Conservation (phyloP, 2,329 filamentous ascomycete species). For the Botryotinia narcissicola region DNA sequence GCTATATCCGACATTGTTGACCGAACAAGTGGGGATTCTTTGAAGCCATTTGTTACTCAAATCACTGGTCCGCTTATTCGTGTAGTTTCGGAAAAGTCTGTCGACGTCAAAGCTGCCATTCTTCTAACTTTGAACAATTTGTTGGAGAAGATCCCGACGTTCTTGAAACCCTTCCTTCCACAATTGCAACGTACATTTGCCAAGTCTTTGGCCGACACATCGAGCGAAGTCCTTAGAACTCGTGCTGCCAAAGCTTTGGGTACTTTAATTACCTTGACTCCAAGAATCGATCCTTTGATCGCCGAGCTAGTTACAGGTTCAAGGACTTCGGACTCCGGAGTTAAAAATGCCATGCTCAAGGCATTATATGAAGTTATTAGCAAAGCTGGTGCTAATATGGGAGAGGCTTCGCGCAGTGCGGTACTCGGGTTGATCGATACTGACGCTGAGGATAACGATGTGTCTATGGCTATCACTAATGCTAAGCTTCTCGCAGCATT, state of each 20-base stretch:
- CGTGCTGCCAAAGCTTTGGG: slow-evolving; percentile 92
- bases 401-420: slow-evolving; percentile 80
- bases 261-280: slow-evolving; percentile 92
- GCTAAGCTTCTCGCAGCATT: slow-evolving; percentile 86
- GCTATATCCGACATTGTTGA: slow-evolving; percentile 96
- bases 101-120: slow-evolving; percentile 94
- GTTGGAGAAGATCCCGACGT: slow-evolving; percentile 91
- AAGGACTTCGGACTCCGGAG: slow-evolving; percentile 82
- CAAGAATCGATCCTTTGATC: slow-evolving; percentile 91
- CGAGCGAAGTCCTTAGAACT: slow-evolving; percentile 81
- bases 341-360: slow-evolving; percentile 94
- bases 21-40: slow-evolving; percentile 78
- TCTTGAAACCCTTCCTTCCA: slow-evolving; percentile 93
- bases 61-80: slow-evolving; percentile 97
- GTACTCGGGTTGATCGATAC: slow-evolving; percentile 86
- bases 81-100: slow-evolving; percentile 93
- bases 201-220: slow-evolving; percentile 88
- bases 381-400: slow-evolving; percentile 94
- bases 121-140: slow-evolving; percentile 91
- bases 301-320: slow-evolving; percentile 91
- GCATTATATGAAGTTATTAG: slow-evolving; percentile 94
- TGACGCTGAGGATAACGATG: slow-evolving; percentile 72
- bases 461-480: slow-evolving; percentile 81
- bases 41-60: slow-evolving; percentile 94
- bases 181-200: slow-evolving; percentile 97